Percentiles rank a stretch among this genome's conserved stretches.
Conservation (phyloP, 2,329 filamentous ascomycete genomes). For the Ophiocordyceps polyrhachis-furcata region DNA sequence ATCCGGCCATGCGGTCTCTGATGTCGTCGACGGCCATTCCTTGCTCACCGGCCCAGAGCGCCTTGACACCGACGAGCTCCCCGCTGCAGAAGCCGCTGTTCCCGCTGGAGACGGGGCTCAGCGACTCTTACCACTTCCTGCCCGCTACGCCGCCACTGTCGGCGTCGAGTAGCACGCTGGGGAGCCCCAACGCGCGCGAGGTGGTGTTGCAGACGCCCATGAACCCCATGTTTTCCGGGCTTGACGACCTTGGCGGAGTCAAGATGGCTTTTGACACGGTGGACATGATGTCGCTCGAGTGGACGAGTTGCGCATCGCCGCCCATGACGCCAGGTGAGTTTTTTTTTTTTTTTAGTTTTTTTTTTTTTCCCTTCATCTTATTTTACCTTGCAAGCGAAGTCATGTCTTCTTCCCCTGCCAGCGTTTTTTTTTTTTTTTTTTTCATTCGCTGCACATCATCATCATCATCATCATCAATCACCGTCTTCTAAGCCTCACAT, state of each 20-base stretch:
- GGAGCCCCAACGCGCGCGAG: slow-evolving; percentile 66
- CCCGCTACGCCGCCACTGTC: slow-evolving; percentile 80
- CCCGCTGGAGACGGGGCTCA: slow-evolving; percentile 59
- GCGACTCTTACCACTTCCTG: slow-evolving; percentile 46
- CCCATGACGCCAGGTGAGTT: slow-evolving; percentile 80
- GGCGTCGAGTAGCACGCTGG: slow-evolving; percentile 64
- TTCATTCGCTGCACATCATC: background rate
- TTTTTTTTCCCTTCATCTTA: too few relatives aligned
- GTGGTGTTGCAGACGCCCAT: slow-evolving; percentile 65
- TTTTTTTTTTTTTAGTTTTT: too few relatives aligned
- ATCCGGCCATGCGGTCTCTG: slow-evolving; percentile 28
- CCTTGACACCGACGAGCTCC: slow-evolving; percentile 58
- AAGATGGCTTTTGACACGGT: slow-evolving; percentile 56
- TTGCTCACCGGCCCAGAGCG: slow-evolving; percentile 6
- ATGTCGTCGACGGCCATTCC: slow-evolving; percentile 38
- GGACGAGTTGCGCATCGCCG: slow-evolving; percentile 60
- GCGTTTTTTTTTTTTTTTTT: background rate
- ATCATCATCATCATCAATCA: background rate
- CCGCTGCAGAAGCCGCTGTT: slow-evolving; percentile 65
- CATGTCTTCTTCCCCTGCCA: too few relatives aligned
- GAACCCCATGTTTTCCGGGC: slow-evolving; percentile 57
- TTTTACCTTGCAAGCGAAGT: too few relatives aligned
- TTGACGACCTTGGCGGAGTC: slow-evolving; percentile 42
- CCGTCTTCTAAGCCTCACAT: too few relatives aligned
- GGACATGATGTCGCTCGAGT: slow-evolving; percentile 60